A percentile compares a stretch with the other conserved stretches of the same genome.
Conservation (phyloP, 495 filamentous ascomycete genomes). For the Halenospora varia region DNA sequence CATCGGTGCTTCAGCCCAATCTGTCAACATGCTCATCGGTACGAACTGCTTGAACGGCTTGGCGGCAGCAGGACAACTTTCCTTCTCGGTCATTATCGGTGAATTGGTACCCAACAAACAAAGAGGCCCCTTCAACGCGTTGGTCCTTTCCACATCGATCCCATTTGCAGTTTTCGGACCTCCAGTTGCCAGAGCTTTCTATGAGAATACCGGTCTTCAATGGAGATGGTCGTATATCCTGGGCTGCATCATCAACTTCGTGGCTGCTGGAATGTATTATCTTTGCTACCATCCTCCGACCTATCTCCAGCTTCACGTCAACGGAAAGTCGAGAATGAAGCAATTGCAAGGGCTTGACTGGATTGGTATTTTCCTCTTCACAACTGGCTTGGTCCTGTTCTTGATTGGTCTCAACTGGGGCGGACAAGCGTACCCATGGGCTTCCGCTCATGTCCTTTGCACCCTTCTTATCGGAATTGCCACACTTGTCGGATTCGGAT, state of each 20-base stretch:
- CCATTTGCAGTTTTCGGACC: background rate
- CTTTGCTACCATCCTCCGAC: constrained; percentile 1
- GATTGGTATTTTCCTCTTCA: background rate
- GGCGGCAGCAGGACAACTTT: background rate
- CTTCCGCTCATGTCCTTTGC: constrained; percentile 41
- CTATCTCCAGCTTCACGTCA: constrained; percentile 1
- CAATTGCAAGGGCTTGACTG: background rate
- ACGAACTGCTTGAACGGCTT: background rate
- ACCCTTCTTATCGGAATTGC: constrained; percentile 38
- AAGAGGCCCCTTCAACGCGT: background rate
- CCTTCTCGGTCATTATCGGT: background rate
- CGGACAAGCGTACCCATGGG: constrained; percentile 44
- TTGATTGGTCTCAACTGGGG: constrained; percentile 29
- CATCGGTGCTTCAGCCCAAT: background rate
- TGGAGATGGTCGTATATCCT: background rate
- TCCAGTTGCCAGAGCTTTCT: background rate
- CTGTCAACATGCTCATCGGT: background rate
- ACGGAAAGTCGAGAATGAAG: constrained; percentile 3
- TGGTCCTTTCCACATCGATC: background rate
- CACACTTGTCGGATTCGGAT: constrained; percentile 36
- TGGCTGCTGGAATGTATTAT: background rate
- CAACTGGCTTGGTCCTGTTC: background rate
- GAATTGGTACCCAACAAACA: background rate
- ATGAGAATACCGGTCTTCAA: background rate
- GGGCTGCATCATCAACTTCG: background rate